A percentile compares a stretch with the other conserved stretches of the same genome.
phyloP scores from a whole-genome alignment of 116 monocot genomes.

The Dioscorea cayenensis region DNA sequence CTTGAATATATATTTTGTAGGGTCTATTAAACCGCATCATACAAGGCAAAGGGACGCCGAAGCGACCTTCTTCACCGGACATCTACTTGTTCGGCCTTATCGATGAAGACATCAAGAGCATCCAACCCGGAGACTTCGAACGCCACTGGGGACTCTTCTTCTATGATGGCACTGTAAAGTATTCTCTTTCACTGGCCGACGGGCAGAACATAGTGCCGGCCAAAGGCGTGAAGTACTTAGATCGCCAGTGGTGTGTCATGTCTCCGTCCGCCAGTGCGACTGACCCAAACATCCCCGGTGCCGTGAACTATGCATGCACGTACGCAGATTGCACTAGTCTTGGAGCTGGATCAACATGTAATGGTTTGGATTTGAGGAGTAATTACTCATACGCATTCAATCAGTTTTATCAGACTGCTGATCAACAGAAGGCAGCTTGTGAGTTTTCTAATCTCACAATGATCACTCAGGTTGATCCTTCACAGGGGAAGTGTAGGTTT shows the following conservation, averaged over 20 bases:
- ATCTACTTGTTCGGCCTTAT: slow-evolving; percentile 80
- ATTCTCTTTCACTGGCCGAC: slow-evolving; percentile 32
- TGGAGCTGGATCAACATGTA: slow-evolving; percentile 60
- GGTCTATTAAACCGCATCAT: slow-evolving; percentile 54
- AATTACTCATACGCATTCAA: slow-evolving; percentile 88
- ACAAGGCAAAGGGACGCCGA: slow-evolving; percentile 54
- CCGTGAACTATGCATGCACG: slow-evolving; percentile 59
- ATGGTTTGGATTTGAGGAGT: slow-evolving; percentile 39
- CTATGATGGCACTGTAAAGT: slow-evolving; percentile 81
- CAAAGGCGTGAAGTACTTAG: slow-evolving; percentile 53
- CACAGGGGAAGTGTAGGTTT: slow-evolving; percentile 52
- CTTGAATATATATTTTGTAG: background rate
- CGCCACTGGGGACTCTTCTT: slow-evolving; percentile 88
- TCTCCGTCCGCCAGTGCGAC: slow-evolving; percentile 39
- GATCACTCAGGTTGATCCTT: slow-evolving; percentile 63
- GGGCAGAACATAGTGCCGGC: slow-evolving; percentile 36
- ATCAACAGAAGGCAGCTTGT: slow-evolving; percentile 73
- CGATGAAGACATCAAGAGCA: slow-evolving; percentile 88
- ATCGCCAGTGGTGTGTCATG: slow-evolving; percentile 74
- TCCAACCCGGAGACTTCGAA: slow-evolving; percentile 83
- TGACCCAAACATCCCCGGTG: slow-evolving; percentile 32
- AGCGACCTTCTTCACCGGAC: slow-evolving; percentile 54
- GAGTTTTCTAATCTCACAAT: slow-evolving; percentile 46
- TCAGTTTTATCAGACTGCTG: slow-evolving; percentile 67
- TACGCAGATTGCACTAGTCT: slow-evolving; percentile 90